Percentiles rank a stretch among this genome's conserved stretches.
phyloP scores from a whole-genome alignment of 805 yeast species.

The Pichia ethanolica region DNA sequence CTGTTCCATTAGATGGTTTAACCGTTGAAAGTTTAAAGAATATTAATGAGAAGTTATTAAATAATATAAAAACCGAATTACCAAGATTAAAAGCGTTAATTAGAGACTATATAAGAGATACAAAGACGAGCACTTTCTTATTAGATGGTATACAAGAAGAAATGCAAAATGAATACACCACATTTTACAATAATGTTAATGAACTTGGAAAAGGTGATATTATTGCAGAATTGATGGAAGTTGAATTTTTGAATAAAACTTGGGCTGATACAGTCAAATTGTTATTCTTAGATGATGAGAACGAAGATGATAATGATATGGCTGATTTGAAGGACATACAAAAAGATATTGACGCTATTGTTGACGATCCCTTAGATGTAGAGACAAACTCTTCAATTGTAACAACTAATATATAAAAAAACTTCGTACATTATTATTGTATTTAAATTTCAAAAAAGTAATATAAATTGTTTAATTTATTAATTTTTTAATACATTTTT shows the following conservation, averaged over 20 bases:
- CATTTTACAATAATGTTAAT: conserved; percentile 33
- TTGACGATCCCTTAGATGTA: not conserved
- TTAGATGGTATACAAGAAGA: conserved; percentile 62
- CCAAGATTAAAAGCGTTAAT: conserved; percentile 51
- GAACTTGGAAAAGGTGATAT: conserved; percentile 23
- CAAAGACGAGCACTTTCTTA: conserved; percentile 40
- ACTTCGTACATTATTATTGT: too few relatives aligned
- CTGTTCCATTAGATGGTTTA: not conserved
- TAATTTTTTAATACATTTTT: too few relatives aligned
- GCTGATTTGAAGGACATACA: conserved; percentile 1
- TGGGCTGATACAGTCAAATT: conserved; percentile 29
- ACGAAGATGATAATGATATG: conserved; percentile 1
- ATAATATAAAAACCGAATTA: conserved; percentile 43
- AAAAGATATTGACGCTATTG: conserved; percentile 4
- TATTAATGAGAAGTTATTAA: conserved; percentile 31
- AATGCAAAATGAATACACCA: conserved; percentile 49
- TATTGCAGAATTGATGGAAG: conserved; percentile 50
- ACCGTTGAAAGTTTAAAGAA: not conserved
- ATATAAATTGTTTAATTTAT: too few relatives aligned
- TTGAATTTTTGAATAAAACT: conserved; percentile 45
- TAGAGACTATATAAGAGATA: conserved; percentile 48
- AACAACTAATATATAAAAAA: not conserved
- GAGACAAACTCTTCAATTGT: conserved; percentile 26
- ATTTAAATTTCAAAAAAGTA: too few relatives aligned
- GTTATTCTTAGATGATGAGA: conserved; percentile 22